Conservation (phyloP, 2,329 filamentous ascomycete species). For the Monosporascus sp. region DNA sequence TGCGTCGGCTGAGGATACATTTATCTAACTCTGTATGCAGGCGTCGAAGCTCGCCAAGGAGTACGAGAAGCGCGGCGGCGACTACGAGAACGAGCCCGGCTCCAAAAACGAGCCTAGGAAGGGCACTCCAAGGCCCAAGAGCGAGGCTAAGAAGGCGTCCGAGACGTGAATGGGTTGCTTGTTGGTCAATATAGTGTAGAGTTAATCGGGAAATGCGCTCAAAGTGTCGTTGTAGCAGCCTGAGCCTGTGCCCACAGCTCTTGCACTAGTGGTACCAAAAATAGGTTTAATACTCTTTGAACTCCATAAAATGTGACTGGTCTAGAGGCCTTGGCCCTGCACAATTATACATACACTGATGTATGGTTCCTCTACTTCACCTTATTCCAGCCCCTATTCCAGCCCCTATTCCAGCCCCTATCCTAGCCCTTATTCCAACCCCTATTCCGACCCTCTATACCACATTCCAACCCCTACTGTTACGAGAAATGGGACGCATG, state of each 20-base stretch:
- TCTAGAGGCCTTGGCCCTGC: too few species aligned
- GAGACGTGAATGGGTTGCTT: not conserved
- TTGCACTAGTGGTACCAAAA: too few species aligned
- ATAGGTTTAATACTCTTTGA: too few species aligned
- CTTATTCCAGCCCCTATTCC: too few species aligned
- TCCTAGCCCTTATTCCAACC: too few species aligned
- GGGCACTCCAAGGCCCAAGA: constrained; percentile 15
- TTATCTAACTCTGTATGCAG: constrained; percentile 10
- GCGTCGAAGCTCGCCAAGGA: constrained; percentile 34
- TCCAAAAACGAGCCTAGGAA: constrained; percentile 32
- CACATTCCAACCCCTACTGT: too few species aligned
- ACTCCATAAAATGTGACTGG: too few species aligned
- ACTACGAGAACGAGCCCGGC: constrained; percentile 33
- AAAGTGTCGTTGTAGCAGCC: not conserved
- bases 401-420: too few species aligned
- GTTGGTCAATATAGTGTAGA: not conserved
- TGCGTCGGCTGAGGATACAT: not conserved
- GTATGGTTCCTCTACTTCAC: too few species aligned
- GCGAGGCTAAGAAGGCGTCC: constrained; percentile 4
- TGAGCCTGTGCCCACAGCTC: not conserved
- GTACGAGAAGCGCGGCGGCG: constrained; percentile 36
- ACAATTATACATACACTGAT: too few species aligned
- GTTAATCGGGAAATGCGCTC: constrained; percentile 2
- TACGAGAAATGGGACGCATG: too few species aligned
- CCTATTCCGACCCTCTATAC: too few species aligned